phyloP scores from a whole-genome alignment of 768 basidiomycete species.

The Boletellus emodensis region DNA sequence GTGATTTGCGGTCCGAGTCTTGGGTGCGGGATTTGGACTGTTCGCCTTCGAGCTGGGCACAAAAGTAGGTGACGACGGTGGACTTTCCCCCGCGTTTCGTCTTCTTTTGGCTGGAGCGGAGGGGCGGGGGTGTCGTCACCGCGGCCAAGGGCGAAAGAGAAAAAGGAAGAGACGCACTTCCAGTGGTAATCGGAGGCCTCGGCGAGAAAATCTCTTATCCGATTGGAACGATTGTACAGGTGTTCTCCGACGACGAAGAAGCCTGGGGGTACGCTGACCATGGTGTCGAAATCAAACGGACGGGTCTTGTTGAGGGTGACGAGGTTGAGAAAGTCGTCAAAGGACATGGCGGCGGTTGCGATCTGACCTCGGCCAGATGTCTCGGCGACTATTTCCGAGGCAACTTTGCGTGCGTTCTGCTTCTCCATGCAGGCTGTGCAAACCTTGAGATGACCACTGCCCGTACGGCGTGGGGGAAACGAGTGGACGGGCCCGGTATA shows the following conservation, averaged over 20 bases:
- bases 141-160: not conserved
- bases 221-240: slow-evolving; percentile 33
- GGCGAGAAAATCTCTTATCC: slow-evolving; percentile 32
- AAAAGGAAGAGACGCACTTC: slow-evolving; percentile 24
- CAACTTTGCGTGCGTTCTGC: slow-evolving; percentile 32
- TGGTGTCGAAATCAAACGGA: slow-evolving; percentile 34
- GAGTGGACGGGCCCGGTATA: slow-evolving; percentile 27
- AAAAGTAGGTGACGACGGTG: slow-evolving; percentile 35
- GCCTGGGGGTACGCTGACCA: slow-evolving; percentile 32
- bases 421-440: slow-evolving; percentile 33
- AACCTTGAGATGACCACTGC: slow-evolving; percentile 31
- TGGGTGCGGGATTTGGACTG: slow-evolving; percentile 33
- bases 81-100: slow-evolving; percentile 34
- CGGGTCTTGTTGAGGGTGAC: slow-evolving; percentile 30
- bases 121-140: not conserved
- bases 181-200: slow-evolving; percentile 35
- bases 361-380: slow-evolving; percentile 31
- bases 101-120: slow-evolving; percentile 27
- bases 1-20: slow-evolving; percentile 32
- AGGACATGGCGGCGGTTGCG: slow-evolving; percentile 32
- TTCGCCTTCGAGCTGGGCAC: slow-evolving; percentile 33
- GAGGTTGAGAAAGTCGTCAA: slow-evolving; percentile 33
- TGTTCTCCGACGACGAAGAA: slow-evolving; percentile 32
- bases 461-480: slow-evolving; percentile 30
- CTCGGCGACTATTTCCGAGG: slow-evolving; percentile 27